phyloP scores from a whole-genome alignment of 2,329 filamentous ascomycete species.

The Nigrospora osmanthi region DNA sequence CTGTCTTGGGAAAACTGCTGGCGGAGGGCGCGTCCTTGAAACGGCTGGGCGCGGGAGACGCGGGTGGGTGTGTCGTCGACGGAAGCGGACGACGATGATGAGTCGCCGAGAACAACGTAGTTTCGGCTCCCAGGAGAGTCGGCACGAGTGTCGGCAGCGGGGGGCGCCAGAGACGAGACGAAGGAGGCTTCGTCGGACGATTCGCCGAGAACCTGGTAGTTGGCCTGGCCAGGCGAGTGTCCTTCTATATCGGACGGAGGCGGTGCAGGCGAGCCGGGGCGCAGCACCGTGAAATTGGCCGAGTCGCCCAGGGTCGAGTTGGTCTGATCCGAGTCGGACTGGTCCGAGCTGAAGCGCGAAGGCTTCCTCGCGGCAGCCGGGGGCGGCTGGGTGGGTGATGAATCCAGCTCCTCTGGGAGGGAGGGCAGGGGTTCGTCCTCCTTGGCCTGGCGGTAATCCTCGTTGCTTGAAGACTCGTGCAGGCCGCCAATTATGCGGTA shows the following conservation, averaged over 20 bases:
- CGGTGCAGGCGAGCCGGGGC: conserved; percentile 33
- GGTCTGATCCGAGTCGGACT: conserved; percentile 30
- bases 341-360: conserved; percentile 27
- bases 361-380: conserved; percentile 19
- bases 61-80: conserved; percentile 17
- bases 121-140: conserved; percentile 30
- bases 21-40: conserved; percentile 27
- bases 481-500: conserved; percentile 47
- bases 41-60: conserved; percentile 17
- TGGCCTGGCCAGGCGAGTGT: conserved; percentile 35
- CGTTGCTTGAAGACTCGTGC: conserved; percentile 40
- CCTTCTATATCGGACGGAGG: conserved; percentile 31
- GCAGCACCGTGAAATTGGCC: conserved; percentile 48
- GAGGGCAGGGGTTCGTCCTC: conserved; percentile 27
- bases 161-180: conserved; percentile 25
- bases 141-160: conserved; percentile 20
- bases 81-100: conserved; percentile 22
- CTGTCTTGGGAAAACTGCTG: conserved; percentile 54
- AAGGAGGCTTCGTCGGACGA: conserved; percentile 38
- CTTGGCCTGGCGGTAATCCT: conserved; percentile 21
- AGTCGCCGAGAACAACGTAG: conserved; percentile 43
- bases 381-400: conserved; percentile 10
- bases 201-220: conserved; percentile 42
- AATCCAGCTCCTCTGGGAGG: conserved; percentile 16
- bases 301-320: conserved; percentile 31